Evolutionary conservation across 1,284 basidiomycete genomes (phyloP), one percentile per base, ranked within the genome.

Genomic region (Melampsora occidentalis): DNA sequence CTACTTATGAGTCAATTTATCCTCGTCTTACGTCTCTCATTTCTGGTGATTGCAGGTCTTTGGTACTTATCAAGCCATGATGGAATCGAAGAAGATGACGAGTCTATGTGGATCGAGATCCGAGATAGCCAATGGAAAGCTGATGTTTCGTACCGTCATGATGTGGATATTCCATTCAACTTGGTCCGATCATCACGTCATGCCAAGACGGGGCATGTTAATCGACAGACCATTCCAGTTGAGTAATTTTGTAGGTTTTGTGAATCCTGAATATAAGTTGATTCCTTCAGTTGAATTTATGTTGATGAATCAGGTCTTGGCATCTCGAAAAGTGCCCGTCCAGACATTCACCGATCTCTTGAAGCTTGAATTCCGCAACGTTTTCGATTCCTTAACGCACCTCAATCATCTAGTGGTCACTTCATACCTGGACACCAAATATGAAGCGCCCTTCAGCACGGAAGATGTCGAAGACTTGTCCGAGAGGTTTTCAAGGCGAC

Each of bases 51-150:
- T 5, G 42, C 25, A 76, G 72, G 72, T 25, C 33, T 76, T 12
- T 76, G 72, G 72, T 76, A 76, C 33, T 22, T 76, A 3, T 59
- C 62, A 46, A 20, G 35, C 28, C 28, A 31, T 16, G 25, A 31
- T 10, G 18, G 9, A 20, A 64, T 25, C 9, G 49, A 76, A 57
- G 22, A 12, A 25, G 53, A 69, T 53, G 49, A 73, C 22, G 20
- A 33, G 14, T 59, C 46, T 2, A 42, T 42, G 33, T 76, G 72
- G 72, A 76, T 76, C 20, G 72, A 76, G 49, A 76, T 76, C 31
- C 72, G 72, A 18, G 51, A 28, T 18, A 76, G 72, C 33, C 72
- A 76, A 69, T 76, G 72, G 72, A 76, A 76, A 49, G 72, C 51
- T 49, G 49, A 73, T 33, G 71, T 73, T 39, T 31, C n/a, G 18